These are phyloP conservation scores for Psilocybe subaeruginosa DNA, from an alignment of 768 basidiomycete species.

Conservation along the genomic window DNA sequence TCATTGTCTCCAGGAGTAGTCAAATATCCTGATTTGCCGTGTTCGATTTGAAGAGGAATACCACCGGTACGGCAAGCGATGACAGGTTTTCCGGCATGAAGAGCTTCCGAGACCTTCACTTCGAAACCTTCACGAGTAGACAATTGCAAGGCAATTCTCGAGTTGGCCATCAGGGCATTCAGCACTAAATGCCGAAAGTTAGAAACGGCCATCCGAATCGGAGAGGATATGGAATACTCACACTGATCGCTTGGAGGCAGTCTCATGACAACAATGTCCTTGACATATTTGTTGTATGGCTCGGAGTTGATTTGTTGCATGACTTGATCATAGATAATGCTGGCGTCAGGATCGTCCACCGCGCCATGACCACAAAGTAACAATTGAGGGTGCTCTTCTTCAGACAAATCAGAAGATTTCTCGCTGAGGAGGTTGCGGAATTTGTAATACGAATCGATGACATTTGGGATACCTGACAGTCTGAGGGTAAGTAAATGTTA, in stretches of 20 bases:
- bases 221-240: constrained; percentile 35
- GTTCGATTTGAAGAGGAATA: constrained; percentile 88
- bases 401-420: constrained; percentile 41
- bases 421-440: constrained; percentile 70
- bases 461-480: constrained; percentile 74
- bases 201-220: background rate
- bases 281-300: constrained; percentile 52
- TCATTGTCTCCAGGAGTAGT: constrained; percentile 77
- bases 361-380: constrained; percentile 90
- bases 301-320: constrained; percentile 59
- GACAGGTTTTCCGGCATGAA: constrained; percentile 87
- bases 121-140: constrained; percentile 96
- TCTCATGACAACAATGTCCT: constrained; percentile 78
- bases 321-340: constrained; percentile 85
- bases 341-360: constrained; percentile 94
- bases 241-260: constrained; percentile 84
- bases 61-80: constrained; percentile 87
- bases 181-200: constrained; percentile 50
- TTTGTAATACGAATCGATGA: constrained; percentile 85
- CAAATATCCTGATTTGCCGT: constrained; percentile 89
- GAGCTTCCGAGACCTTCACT: constrained; percentile 95
- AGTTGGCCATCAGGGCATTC: constrained; percentile 87
- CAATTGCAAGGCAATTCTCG: constrained; percentile 88
- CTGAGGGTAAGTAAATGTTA: background rate
- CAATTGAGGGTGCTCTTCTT: constrained; percentile 70